Evolutionary conservation across 2,329 filamentous ascomycete genomes (phyloP).

Genomic region (Capronia coronata): DNA sequence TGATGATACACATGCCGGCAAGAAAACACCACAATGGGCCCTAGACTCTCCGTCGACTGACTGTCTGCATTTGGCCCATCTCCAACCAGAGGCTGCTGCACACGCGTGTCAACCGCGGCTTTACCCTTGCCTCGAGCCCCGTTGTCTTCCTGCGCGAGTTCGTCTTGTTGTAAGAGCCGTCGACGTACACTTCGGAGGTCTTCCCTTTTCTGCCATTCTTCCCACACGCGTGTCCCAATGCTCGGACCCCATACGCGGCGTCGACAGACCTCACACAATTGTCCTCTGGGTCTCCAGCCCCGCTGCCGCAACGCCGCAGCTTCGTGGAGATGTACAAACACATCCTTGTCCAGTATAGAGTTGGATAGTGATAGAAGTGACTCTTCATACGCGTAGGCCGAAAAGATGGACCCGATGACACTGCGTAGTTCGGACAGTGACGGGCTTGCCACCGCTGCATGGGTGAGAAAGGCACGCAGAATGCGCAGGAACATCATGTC

Average conservation of each 20-base stretch:
- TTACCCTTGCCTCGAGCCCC: conserved; percentile 22
- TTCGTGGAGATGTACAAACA: conserved; percentile 75
- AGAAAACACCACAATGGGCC: conserved; percentile 42
- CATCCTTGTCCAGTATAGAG: conserved; percentile 75
- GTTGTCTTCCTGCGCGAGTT: conserved; percentile 14
- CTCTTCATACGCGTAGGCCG: conserved; percentile 91
- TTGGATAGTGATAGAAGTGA: conserved; percentile 81
- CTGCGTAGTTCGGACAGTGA: conserved; percentile 78
- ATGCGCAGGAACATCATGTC: conserved; percentile 81
- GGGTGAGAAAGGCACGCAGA: conserved; percentile 76
- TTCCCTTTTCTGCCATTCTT: conserved; percentile 66
- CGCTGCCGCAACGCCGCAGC: conserved; percentile 68
- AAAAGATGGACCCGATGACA: conserved; percentile 83
- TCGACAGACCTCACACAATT: conserved; percentile 80
- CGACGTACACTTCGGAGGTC: conserved; percentile 30
- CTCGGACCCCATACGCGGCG: conserved; percentile 83
- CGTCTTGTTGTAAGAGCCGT: conserved; percentile 5
- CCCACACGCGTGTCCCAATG: conserved; percentile 68
- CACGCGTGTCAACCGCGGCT: conserved; percentile 14
- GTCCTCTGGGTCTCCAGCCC: conserved; percentile 82
- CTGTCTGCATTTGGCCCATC: conserved; percentile 5
- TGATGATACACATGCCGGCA: conserved; percentile 47
- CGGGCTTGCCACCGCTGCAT: conserved; percentile 73
- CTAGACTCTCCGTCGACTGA: conserved; percentile 7
- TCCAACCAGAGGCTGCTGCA: conserved; percentile 8